Base-by-base conservation (phyloP, 2,329 filamentous ascomycete genomes). In the Phoma herbarum region DNA sequence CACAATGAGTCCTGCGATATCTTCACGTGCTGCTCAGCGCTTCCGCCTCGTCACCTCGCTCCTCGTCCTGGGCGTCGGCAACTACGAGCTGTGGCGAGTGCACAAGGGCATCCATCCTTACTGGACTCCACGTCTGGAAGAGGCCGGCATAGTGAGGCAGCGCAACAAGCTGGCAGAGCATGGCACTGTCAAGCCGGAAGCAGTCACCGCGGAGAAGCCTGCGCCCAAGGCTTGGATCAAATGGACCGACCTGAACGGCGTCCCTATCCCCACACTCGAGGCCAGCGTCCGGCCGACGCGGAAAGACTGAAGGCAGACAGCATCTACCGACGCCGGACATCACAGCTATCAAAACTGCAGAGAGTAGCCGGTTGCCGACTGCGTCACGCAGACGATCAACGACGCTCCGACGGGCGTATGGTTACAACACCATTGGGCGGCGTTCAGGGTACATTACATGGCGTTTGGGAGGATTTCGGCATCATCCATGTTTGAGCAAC, bases 21-120 rank as follows among this genome's bases (percentile, higher is more conserved):
- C 50, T 12, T 26, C 50, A 16, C 50, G 56, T 48, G 26, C 56
- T 49, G 45, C 50, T 26, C 56, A 46, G 45, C 37, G 45, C 14
- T 59, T 59, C 22, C 56, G 56, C 26, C 50, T 59, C 20, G 31
- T 66, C 51, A 63, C 58, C 28, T 63, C 63, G 23, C 59, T 66
- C 23, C 47, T 61, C 59, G 44, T 66, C 45, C 59, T 72, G 18
- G 60, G 66, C 60, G 56, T 58, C 28, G 57, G 51, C 52, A 67
- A 67, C 60, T 74, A 68, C 60, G 69, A 71, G 42, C 26, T 71
- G 33, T 71, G 61, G 61, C 70, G 67, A 29, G 63, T 74, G 46
- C 62, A 66, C 57, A 67, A 61, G 31, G 69, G 70, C 57, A 69
- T 60, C n/a, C 70, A 75, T 52, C 71, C 72, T 9, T 66, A 63